A percentile compares a stretch with the other conserved stretches of the same genome.
These are phyloP conservation scores for Mucor saturninus DNA, from an alignment of 371 early-diverging fungal species.

Conservation along the genomic window DNA sequence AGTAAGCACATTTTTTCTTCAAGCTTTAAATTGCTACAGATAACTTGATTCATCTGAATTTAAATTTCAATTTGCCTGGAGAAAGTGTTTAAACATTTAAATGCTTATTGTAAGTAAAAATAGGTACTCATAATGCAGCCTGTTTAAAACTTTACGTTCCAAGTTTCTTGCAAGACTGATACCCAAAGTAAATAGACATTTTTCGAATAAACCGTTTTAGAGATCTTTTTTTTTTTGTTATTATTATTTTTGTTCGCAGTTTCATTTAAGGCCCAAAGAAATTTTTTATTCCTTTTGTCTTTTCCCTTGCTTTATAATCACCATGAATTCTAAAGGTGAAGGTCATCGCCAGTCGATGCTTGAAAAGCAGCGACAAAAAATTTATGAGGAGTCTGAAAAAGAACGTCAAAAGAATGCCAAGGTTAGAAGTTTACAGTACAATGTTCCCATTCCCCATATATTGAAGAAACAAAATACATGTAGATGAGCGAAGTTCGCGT, in stretches of 20 bases:
- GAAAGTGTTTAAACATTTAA: too few relatives aligned
- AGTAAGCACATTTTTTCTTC: too few relatives aligned
- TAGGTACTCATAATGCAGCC: too few relatives aligned
- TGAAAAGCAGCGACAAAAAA: constrained; percentile 77
- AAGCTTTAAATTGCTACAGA: too few relatives aligned
- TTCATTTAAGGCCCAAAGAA: neutral
- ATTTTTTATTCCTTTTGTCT: constrained; percentile 6
- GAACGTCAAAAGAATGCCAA: constrained; percentile 81
- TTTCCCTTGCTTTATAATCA: constrained; percentile 12
- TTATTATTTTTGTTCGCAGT: neutral
- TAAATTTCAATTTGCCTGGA: too few relatives aligned
- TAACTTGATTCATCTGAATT: too few relatives aligned
- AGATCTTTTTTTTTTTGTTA: neutral
- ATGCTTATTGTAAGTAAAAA: too few relatives aligned
- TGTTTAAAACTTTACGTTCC: too few relatives aligned
- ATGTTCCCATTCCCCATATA: neutral
- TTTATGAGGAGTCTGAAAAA: constrained; percentile 75
- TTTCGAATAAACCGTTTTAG: too few relatives aligned
- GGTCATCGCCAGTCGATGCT: constrained; percentile 72
- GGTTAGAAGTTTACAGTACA: constrained; percentile 38
- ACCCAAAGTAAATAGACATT: too few relatives aligned
- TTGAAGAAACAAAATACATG: constrained; percentile 22
- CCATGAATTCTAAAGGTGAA: constrained; percentile 64
- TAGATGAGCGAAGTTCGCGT: constrained; percentile 75
- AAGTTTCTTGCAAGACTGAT: too few relatives aligned